These are phyloP conservation scores for Trypanosoma platydactyli DNA, from an alignment of 208 protist species.

Conservation along the genomic window DNA sequence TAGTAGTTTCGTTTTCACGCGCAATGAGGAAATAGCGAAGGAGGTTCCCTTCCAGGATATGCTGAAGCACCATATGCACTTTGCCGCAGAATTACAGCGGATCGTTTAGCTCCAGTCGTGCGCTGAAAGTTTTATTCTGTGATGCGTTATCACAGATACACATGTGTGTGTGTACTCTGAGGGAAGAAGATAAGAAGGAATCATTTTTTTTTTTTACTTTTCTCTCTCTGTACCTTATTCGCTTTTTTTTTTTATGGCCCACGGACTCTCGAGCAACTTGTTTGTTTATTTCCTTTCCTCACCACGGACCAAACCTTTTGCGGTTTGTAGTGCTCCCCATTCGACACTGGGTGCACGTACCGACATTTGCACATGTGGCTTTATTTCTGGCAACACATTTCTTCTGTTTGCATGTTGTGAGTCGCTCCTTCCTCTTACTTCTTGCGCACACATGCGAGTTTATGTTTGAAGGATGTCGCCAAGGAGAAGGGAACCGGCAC, in stretches of 20 bases:
- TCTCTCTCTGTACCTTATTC: background rate
- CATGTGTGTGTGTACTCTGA: background rate
- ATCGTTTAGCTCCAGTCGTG: slow-evolving; percentile 59
- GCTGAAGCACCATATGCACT: slow-evolving; percentile 74
- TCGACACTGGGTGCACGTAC: too few relatives aligned
- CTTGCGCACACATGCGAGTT: background rate
- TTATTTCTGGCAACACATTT: too few relatives aligned
- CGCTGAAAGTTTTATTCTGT: background rate
- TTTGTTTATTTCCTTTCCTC: too few relatives aligned
- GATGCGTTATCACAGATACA: too few relatives aligned
- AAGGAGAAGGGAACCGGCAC: slow-evolving; percentile 42
- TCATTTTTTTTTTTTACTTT: background rate
- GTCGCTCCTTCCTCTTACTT: too few relatives aligned
- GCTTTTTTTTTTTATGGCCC: background rate
- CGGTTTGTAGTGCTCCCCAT: too few relatives aligned
- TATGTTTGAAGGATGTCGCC: slow-evolving; percentile 24
- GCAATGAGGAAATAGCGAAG: slow-evolving; percentile 65
- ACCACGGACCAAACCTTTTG: too few relatives aligned
- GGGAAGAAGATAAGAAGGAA: slow-evolving; percentile 1
- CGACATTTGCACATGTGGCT: too few relatives aligned
- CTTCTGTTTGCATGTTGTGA: too few relatives aligned
- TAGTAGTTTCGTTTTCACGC: slow-evolving; percentile 68
- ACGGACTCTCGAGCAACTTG: background rate
- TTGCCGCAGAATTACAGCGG: slow-evolving; percentile 79
- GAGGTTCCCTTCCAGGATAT: slow-evolving; percentile 85